Percentiles rank a stretch among this genome's conserved stretches.
Conservation (phyloP, 2,329 filamentous ascomycete species). For the Epichloe elymi region DNA sequence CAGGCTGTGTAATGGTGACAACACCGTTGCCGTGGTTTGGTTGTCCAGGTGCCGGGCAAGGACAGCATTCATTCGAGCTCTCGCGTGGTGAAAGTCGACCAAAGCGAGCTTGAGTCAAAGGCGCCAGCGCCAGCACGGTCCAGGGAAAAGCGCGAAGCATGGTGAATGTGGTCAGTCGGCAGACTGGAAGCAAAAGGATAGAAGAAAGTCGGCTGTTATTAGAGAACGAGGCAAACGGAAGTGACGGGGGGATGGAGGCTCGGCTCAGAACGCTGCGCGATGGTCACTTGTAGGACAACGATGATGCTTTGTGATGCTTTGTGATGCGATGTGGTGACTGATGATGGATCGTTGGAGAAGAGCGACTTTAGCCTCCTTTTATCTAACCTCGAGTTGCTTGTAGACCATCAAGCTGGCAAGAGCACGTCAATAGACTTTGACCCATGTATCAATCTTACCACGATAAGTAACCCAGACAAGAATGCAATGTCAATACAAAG, state of each 20-base stretch:
- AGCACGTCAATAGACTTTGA: background rate
- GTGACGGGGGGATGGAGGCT: background rate
- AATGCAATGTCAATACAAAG: constrained; percentile 9
- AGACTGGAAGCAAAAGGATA: background rate
- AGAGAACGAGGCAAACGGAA: background rate
- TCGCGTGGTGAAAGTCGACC: constrained; percentile 10
- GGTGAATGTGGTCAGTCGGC: background rate
- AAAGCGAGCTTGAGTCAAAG: constrained; percentile 15
- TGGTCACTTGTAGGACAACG: background rate
- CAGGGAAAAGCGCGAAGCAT: constrained; percentile 16
- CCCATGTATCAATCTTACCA: background rate
- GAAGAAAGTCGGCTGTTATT: no score
- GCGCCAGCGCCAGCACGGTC: constrained; percentile 14
- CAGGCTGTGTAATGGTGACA: constrained; percentile 15
- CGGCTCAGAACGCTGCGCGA: background rate
- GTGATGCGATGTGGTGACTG: constrained; percentile 5
- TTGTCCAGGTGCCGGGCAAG: constrained; percentile 13
- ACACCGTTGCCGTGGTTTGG: constrained; percentile 8
- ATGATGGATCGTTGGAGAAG: background rate
- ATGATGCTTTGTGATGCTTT: background rate
- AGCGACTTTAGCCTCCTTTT: constrained; percentile 1
- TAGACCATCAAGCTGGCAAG: background rate
- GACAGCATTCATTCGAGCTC: constrained; percentile 15
- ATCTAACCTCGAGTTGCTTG: background rate
- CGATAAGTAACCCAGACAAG: background rate